Evolutionary conservation across 1,284 basidiomycete genomes (phyloP).

Genomic region (Ceratobasidium sp.): DNA sequence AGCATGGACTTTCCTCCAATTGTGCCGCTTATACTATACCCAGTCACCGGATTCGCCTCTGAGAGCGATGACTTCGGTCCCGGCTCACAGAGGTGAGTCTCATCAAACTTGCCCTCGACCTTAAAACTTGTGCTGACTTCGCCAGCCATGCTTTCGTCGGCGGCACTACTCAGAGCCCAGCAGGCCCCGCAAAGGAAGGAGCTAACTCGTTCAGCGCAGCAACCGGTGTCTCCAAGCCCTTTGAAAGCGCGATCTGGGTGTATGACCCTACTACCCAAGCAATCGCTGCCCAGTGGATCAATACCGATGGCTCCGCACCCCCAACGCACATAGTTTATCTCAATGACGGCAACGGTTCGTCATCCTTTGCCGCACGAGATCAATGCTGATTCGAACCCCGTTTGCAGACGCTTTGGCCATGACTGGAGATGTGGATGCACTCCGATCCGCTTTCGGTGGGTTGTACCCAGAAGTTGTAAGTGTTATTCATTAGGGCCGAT

Average conservation of each 20-base stretch:
- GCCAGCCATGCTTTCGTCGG: not conserved
- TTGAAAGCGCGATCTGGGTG: not conserved
- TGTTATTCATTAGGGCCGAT: no score
- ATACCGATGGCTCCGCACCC: not conserved
- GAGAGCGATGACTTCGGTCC: not conserved
- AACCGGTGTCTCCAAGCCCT: not conserved
- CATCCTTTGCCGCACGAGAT: no score
- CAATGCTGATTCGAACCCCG: no score
- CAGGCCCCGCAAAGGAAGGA: not conserved
- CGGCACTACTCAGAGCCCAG: not conserved
- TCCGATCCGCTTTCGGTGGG: conserved; percentile 7
- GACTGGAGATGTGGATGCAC: conserved; percentile 5
- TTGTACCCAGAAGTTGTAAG: conserved; percentile 22
- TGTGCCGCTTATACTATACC: not conserved
- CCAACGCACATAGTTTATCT: not conserved
- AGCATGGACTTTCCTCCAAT: no score
- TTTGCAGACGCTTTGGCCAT: not conserved
- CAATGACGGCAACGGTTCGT: no score
- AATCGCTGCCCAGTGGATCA: conserved; percentile 2
- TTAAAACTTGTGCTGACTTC: not conserved
- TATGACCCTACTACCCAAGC: not conserved
- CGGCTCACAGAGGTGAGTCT: not conserved
- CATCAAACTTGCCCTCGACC: no score
- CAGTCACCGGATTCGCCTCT: not conserved
- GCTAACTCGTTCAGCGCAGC: not conserved